phyloP scores from a whole-genome alignment of 2,329 filamentous ascomycete species.

The Dendryphion nanum region DNA sequence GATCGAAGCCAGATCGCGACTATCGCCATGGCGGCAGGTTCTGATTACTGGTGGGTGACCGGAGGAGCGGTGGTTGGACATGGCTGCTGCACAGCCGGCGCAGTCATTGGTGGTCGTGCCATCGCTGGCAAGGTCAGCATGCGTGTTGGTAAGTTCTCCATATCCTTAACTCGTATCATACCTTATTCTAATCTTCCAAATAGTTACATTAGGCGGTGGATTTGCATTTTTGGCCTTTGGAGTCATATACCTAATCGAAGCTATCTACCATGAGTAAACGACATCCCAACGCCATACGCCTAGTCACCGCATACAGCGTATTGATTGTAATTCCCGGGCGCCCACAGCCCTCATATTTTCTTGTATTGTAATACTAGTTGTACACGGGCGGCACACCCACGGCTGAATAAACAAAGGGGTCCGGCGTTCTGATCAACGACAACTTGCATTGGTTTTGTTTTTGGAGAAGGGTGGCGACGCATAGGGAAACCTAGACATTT shows the following conservation, averaged over 20 bases:
- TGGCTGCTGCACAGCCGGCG: constrained; percentile 83
- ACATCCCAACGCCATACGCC: too few species aligned
- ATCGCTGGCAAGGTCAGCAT: constrained; percentile 93
- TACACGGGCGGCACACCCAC: too few species aligned
- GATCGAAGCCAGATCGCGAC: constrained; percentile 97
- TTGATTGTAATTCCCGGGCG: too few species aligned
- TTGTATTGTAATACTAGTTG: too few species aligned
- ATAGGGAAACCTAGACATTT: too few species aligned
- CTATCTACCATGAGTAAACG: constrained; percentile 54
- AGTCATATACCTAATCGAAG: constrained; percentile 85
- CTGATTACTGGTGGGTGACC: constrained; percentile 99
- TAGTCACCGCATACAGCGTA: too few species aligned
- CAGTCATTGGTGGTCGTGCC: constrained; percentile 87
- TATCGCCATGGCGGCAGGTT: constrained; percentile 96
- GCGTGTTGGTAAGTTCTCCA: constrained; percentile 80
- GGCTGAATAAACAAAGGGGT: too few species aligned
- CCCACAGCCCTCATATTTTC: too few species aligned
- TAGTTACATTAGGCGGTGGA: constrained; percentile 90
- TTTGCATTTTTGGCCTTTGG: constrained; percentile 88
- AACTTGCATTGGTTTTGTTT: too few species aligned
- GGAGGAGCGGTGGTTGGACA: constrained; percentile 84
- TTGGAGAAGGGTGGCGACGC: too few species aligned
- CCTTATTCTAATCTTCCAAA: constrained; percentile 1
- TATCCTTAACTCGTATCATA: not conserved
- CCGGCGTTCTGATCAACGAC: too few species aligned